Evolutionary conservation across 108 stramenopile species (phyloP).

Genomic region (Cyclostephanos invisitatus): DNA sequence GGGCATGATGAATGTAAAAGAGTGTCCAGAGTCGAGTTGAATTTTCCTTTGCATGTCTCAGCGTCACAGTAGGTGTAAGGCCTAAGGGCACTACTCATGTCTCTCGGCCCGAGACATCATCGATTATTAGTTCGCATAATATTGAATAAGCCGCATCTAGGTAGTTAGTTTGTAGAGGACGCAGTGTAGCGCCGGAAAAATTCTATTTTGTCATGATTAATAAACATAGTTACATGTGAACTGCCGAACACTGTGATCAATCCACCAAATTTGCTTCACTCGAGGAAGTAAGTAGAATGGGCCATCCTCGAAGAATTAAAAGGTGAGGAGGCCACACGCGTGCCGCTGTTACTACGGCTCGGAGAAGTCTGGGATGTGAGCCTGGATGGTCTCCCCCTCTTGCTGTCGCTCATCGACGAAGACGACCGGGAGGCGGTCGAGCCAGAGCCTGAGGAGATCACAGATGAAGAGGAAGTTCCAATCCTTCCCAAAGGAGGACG

Average conservation of each 20-base stretch:
- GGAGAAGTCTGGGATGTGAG: background rate
- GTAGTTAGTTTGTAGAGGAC: too few relatives aligned
- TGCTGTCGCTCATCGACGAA: background rate
- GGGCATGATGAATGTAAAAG: too few relatives aligned
- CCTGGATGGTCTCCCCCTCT: background rate
- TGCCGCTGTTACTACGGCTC: background rate
- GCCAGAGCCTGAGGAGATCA: background rate
- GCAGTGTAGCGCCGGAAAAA: too few relatives aligned
- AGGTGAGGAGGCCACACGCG: background rate
- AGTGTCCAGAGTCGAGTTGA: too few relatives aligned
- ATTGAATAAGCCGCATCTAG: too few relatives aligned
- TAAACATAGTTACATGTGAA: too few relatives aligned
- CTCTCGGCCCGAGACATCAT: too few relatives aligned
- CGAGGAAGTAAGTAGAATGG: slow-evolving; percentile 22
- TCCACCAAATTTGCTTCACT: background rate
- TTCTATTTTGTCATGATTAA: too few relatives aligned
- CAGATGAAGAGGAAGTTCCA: background rate
- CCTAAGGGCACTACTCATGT: too few relatives aligned
- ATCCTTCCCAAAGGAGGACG: slow-evolving; percentile 24
- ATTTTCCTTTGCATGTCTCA: too few relatives aligned
- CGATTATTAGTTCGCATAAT: too few relatives aligned
- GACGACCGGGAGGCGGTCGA: background rate
- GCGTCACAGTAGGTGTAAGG: too few relatives aligned
- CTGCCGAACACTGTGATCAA: background rate
- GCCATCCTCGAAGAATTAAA: slow-evolving; percentile 1